Percentiles rank a stretch among this genome's conserved stretches.
phyloP scores from a whole-genome alignment of 768 basidiomycete species.

The Leccinellum luteum region DNA sequence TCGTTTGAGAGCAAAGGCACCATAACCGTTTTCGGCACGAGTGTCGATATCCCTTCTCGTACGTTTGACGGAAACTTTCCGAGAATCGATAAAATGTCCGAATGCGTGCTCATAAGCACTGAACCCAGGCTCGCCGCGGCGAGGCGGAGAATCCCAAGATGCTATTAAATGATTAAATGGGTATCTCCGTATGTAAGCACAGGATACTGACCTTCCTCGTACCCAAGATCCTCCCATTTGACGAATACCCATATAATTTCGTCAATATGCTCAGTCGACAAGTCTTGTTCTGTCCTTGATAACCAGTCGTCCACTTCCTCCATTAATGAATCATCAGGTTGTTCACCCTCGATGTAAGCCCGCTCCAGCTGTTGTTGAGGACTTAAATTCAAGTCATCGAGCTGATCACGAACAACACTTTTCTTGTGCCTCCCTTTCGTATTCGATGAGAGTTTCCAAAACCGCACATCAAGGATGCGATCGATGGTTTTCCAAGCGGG shows the following conservation, averaged over 20 bases:
- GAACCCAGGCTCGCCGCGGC: constrained; percentile 52
- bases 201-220: constrained; percentile 72
- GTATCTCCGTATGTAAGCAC: not conserved
- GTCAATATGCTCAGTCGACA: constrained; percentile 47
- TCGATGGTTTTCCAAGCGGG: constrained; percentile 86
- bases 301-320: constrained; percentile 61
- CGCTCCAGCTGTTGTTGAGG: constrained; percentile 29
- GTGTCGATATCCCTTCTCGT: constrained; percentile 38
- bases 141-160: constrained; percentile 92
- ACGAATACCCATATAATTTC: constrained; percentile 79
- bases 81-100: constrained; percentile 59
- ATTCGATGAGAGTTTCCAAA: constrained; percentile 49
- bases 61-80: constrained; percentile 55
- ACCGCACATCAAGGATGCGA: constrained; percentile 77
- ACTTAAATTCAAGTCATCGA: constrained; percentile 20
- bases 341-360: constrained; percentile 58
- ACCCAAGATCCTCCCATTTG: constrained; percentile 94
- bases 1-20: constrained; percentile 42
- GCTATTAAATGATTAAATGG: constrained; percentile 42
- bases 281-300: constrained; percentile 40
- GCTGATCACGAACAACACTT: constrained; percentile 22
- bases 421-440: constrained; percentile 19
- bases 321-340: constrained; percentile 53
- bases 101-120: constrained; percentile 68
- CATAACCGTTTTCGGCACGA: constrained; percentile 57